phyloP scores from a whole-genome alignment of 2,329 filamentous ascomycete genomes.

The Sporothrix schenckii region DNA sequence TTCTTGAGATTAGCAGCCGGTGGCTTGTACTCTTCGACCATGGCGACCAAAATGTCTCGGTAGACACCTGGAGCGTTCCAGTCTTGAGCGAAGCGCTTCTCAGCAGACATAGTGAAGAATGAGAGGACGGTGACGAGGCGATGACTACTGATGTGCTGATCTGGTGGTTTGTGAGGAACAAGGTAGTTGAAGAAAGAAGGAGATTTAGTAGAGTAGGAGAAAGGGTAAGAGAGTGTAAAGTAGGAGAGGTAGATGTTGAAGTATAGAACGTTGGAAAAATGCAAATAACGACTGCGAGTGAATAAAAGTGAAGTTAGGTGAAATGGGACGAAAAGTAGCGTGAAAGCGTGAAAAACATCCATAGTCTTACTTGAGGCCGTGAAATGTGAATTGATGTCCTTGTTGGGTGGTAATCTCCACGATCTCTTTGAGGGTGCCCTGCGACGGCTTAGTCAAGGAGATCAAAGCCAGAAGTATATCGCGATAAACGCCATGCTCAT shows the following conservation, averaged over 20 bases:
- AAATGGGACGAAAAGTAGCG: not conserved
- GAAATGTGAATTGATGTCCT: slow-evolving; percentile 39
- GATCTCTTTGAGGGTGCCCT: slow-evolving; percentile 41
- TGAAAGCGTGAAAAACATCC: not conserved
- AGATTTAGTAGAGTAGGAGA: not conserved
- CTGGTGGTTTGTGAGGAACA: not conserved
- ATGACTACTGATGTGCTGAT: not conserved
- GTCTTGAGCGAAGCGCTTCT: slow-evolving; percentile 35
- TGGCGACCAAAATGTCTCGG: slow-evolving; percentile 49
- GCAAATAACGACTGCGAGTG: not conserved
- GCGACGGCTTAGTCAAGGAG: slow-evolving; percentile 44
- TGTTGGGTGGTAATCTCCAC: slow-evolving; percentile 38
- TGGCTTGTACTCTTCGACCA: slow-evolving; percentile 47
- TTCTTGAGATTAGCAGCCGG: slow-evolving; percentile 40
- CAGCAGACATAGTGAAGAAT: slow-evolving; percentile 3
- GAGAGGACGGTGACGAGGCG: not conserved
- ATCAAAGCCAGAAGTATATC: slow-evolving; percentile 50
- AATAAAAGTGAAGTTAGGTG: not conserved
- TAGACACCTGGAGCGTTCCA: slow-evolving; percentile 50
- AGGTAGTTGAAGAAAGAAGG: not conserved
- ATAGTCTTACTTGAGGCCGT: slow-evolving; percentile 32
- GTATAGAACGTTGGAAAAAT: not conserved
- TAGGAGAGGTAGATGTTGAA: not conserved
- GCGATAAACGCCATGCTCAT: slow-evolving; percentile 46
- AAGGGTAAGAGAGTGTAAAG: not conserved